These are phyloP conservation scores for Prunus yedoensis DNA, from an alignment of 331 rosid genomes.

Conservation along the genomic window DNA sequence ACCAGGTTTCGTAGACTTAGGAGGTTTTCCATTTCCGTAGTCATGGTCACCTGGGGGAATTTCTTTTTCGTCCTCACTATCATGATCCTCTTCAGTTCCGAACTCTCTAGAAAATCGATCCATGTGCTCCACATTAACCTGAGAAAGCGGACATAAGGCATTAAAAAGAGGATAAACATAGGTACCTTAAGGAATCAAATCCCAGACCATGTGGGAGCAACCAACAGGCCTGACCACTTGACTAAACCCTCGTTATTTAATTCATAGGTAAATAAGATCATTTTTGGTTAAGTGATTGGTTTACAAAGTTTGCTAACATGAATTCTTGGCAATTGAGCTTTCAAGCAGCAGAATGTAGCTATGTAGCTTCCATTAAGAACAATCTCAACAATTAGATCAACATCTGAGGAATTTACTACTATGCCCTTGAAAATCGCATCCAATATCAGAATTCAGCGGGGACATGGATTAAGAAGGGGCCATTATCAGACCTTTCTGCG, in stretches of 20 bases:
- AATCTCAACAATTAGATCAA: background rate
- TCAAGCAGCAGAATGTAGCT: background rate
- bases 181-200: background rate
- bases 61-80: constrained; percentile 26
- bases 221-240: background rate
- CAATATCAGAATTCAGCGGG: no score
- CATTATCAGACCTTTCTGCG: no score
- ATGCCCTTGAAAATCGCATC: background rate
- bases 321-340: background rate
- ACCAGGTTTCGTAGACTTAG: constrained; percentile 58
- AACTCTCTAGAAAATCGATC: constrained; percentile 74
- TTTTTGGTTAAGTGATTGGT: background rate
- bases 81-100: constrained; percentile 58
- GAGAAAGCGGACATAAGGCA: constrained; percentile 26
- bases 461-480: no score
- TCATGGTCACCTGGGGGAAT: constrained; percentile 33
- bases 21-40: constrained; percentile 30
- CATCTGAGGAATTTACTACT: background rate
- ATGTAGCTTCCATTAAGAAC: background rate
- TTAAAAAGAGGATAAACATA: background rate
- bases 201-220: background rate
- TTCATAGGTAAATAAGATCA: background rate
- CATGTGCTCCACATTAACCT: constrained; percentile 75
- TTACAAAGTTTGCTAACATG: background rate
- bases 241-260: background rate